These are phyloP conservation scores for Chlorella sp. DNA, from an alignment of 139 green algal genomes.

Conservation along the genomic window DNA sequence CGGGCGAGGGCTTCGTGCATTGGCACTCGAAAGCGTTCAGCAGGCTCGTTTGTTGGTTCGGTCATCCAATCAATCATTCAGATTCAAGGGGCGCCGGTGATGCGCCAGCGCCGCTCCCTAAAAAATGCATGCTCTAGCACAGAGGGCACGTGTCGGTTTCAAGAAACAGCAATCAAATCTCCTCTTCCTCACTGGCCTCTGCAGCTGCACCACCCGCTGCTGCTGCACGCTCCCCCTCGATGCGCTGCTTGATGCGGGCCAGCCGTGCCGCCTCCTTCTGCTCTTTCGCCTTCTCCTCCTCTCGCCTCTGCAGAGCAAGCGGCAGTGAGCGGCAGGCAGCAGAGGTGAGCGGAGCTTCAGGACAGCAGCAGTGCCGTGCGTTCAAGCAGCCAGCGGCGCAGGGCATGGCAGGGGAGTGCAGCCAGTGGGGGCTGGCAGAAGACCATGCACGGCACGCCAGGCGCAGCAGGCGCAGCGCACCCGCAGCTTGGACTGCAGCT, in stretches of 20 bases:
- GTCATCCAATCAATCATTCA: too few relatives aligned
- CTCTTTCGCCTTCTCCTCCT: conserved; percentile 31
- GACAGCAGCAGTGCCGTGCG: too few relatives aligned
- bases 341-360: too few relatives aligned
- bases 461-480: neutral
- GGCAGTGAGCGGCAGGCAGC: too few relatives aligned
- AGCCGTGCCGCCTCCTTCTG: conserved; percentile 21
- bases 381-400: neutral
- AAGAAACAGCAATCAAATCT: conserved; percentile 11
- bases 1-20: too few relatives aligned
- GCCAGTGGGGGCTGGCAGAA: neutral
- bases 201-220: neutral
- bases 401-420: neutral
- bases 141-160: neutral
- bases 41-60: too few relatives aligned
- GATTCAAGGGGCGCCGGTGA: too few relatives aligned
- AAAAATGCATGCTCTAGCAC: too few relatives aligned
- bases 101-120: too few relatives aligned
- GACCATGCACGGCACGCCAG: neutral
- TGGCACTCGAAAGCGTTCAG: too few relatives aligned
- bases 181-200: neutral
- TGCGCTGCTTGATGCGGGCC: conserved; percentile 30
- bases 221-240: neutral
- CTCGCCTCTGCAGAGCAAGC: conserved; percentile 1
- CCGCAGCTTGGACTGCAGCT: conserved; percentile 33